A percentile compares a stretch with the other conserved stretches of the same genome.
phyloP scores from a whole-genome alignment of 148 eudicot genomes.

The Simmondsia chinensis region DNA sequence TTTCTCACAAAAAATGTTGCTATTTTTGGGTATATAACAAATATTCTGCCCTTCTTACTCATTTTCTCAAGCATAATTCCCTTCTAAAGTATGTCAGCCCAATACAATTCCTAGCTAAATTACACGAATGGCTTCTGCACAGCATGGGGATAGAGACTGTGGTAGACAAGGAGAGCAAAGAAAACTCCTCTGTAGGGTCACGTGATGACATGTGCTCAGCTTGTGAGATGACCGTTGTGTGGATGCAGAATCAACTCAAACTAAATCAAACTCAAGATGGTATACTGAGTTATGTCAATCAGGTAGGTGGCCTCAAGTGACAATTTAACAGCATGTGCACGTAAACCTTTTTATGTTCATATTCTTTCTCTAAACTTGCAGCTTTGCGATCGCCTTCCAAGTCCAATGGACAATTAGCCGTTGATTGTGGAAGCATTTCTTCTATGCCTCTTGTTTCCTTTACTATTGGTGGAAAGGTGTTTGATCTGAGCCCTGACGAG shows the following conservation, averaged over 20 bases:
- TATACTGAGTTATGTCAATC: constrained; percentile 49
- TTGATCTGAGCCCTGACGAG: constrained; percentile 67
- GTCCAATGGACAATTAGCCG: constrained; percentile 63
- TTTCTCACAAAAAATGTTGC: too few species aligned
- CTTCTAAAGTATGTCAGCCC: not conserved
- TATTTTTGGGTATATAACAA: too few species aligned
- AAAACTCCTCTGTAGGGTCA: constrained; percentile 24
- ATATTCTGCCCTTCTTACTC: too few species aligned
- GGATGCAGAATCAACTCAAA: constrained; percentile 75
- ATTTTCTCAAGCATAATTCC: too few species aligned
- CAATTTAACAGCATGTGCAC: too few species aligned
- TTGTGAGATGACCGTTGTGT: constrained; percentile 93
- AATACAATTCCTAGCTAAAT: not conserved
- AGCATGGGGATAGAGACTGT: constrained; percentile 79
- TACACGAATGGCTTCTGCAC: constrained; percentile 4
- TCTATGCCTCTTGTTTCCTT: constrained; percentile 76
- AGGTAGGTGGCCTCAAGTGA: constrained; percentile 28
- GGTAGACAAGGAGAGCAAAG: constrained; percentile 35
- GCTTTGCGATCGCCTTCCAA: constrained; percentile 81
- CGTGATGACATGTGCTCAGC: constrained; percentile 57
- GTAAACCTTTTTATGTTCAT: constrained; percentile 8
- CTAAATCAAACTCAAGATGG: constrained; percentile 66
- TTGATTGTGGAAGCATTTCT: constrained; percentile 53
- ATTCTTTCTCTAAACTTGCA: constrained; percentile 14
- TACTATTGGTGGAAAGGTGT: constrained; percentile 62